Conservation (phyloP, 768 basidiomycete species). For the Hypholoma fasciculare region DNA sequence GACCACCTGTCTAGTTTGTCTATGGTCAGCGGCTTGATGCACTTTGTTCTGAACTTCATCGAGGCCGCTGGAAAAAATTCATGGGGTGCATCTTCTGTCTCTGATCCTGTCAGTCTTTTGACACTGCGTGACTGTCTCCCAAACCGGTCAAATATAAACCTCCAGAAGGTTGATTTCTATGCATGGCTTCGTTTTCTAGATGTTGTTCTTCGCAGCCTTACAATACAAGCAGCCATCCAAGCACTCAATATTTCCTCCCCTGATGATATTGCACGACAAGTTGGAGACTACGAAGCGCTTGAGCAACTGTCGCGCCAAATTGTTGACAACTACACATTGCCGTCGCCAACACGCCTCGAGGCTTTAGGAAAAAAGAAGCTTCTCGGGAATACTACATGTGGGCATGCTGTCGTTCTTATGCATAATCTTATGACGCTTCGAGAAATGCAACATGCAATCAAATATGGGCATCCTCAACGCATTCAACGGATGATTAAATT, state of each 20-base stretch:
- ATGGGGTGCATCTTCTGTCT: slow-evolving; percentile 1
- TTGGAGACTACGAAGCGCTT: no score
- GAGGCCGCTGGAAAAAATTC: slow-evolving; percentile 2
- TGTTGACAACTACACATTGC: no score
- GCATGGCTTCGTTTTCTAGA: slow-evolving; percentile 17
- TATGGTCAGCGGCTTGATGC: slow-evolving; percentile 20
- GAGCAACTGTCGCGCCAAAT: no score
- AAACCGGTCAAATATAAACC: slow-evolving; percentile 8
- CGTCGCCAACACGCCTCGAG: no score
- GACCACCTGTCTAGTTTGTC: slow-evolving; percentile 17
- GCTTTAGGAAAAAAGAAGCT: no score
- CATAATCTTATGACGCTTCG: slow-evolving; percentile 17
- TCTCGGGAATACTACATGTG: no score
- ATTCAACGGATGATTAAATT: slow-evolving; percentile 18
- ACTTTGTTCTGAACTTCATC: slow-evolving; percentile 16
- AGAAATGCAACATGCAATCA: slow-evolving; percentile 20
- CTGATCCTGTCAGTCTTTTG: slow-evolving; percentile 10
- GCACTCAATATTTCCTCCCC: background rate
- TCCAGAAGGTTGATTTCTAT: slow-evolving; percentile 17
- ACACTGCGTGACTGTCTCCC: slow-evolving; percentile 4
- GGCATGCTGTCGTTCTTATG: slow-evolving; percentile 7
- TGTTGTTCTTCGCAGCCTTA: background rate
- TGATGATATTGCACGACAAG: no score
- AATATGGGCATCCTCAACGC: slow-evolving; percentile 18
- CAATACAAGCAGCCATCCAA: no score